Conservation (phyloP, 129 eudicot species). For the Deinandra increscens region DNA sequence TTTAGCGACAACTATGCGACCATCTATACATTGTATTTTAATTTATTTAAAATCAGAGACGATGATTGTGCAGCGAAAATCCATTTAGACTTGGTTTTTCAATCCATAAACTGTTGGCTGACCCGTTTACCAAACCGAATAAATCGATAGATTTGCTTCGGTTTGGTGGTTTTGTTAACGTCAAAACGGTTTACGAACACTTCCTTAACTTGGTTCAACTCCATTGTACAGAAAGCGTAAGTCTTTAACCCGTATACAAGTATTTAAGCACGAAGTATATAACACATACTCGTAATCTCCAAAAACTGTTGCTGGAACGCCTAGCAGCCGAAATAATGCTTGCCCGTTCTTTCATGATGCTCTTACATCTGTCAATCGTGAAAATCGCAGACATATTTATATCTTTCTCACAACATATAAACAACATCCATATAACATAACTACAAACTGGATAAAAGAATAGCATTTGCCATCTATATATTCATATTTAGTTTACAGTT, state of each 20-base stretch:
- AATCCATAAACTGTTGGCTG: no score
- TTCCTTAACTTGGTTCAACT: background rate
- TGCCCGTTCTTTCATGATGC: constrained; percentile 3
- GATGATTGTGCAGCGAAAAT: background rate
- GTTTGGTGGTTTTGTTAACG: no score
- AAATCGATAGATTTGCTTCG: no score
- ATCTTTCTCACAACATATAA: background rate
- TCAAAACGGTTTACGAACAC: background rate
- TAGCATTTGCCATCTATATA: background rate
- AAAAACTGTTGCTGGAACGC: constrained; percentile 9
- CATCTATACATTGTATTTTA: background rate
- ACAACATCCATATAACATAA: background rate
- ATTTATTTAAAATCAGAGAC: background rate
- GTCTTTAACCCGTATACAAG: constrained; percentile 14
- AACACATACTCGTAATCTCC: background rate
- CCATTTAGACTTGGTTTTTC: no score
- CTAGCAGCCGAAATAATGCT: constrained; percentile 6
- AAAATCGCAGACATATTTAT: constrained; percentile 19
- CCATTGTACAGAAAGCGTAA: background rate
- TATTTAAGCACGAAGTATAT: background rate
- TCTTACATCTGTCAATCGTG: constrained; percentile 23
- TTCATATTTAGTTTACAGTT: background rate
- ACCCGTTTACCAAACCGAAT: no score
- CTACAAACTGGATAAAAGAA: background rate
- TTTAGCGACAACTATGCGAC: background rate